Base-by-base conservation (phyloP, 2,329 filamentous ascomycete species). In the Exophiala sp. region DNA sequence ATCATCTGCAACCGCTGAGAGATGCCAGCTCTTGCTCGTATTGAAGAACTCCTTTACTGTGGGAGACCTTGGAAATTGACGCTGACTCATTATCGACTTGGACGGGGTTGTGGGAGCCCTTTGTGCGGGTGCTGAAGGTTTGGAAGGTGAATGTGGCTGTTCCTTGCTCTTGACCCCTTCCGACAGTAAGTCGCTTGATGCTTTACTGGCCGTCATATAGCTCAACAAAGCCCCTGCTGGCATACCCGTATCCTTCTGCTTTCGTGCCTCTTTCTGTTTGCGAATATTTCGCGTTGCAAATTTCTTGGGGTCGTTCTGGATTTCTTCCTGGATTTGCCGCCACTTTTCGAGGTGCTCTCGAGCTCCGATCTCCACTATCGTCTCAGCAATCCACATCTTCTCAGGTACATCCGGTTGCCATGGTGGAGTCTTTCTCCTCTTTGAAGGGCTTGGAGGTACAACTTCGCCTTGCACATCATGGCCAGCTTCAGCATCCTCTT, bases 351-450 rank as follows among this genome's bases (percentile, higher is more conserved):
- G 79, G 24, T 80, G 80, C 2, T 84, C 71, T 3, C 87, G 87
- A 50, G 85, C 78, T 0, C 87, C 87, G 2, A 85, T 67, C 52
- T 78, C 82, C 3, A 83, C 80, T 48, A 88, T 75, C 0, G 79
- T 77, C 61, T 86, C 82, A 18, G 87, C 76, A 5, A 91, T 71
- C 88, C 88, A 92, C 8, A 80, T 68, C 59, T 86, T 81, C 38
- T 88, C 82, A 1, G 83, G 74, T 24, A 83, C 77, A 7, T 77
- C 78, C 0, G 89, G 87, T 62, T 91, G 84, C 62, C 87, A 91
- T 1, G 66, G 69, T 47, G 65, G 74, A 47, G 63, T 71, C 41
- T 67, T 67, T 63, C 77, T 68, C 63, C 71, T 74, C 63, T 73
- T 77, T 2, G 70, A 75, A 0, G 72, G 68, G 33, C 50, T 54